A percentile compares a stretch with the other conserved stretches of the same genome.
phyloP scores from a whole-genome alignment of 805 yeast genomes.

The Zygosaccharomyces pseudorouxii region DNA sequence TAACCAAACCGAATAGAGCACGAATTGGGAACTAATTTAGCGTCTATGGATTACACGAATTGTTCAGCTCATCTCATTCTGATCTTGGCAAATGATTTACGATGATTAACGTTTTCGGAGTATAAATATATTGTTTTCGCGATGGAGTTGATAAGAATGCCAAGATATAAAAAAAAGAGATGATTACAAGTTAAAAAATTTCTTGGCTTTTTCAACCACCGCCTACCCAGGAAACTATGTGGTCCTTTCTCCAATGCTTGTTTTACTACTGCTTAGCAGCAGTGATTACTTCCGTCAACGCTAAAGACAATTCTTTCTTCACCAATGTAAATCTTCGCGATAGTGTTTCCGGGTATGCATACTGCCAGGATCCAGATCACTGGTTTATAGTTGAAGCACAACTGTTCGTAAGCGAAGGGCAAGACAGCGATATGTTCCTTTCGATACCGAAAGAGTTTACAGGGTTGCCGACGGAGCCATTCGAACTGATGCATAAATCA shows the following conservation, averaged over 20 bases:
- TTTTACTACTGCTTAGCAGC: constrained; percentile 2
- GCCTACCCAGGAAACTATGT: not conserved
- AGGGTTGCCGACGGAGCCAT: constrained; percentile 19
- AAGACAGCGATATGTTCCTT: constrained; percentile 18
- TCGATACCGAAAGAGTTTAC: constrained; percentile 25
- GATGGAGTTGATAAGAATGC: not conserved
- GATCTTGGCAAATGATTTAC: not conserved
- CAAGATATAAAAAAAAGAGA: constrained; percentile 1
- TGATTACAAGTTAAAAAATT: not conserved
- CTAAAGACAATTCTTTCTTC: constrained; percentile 17
- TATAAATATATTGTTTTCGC: constrained; percentile 2
- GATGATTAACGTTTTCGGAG: not conserved
- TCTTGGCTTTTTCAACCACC: not conserved
- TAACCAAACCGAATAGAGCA: not conserved
- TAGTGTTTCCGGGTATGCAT: constrained; percentile 18
- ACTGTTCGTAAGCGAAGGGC: constrained; percentile 21
- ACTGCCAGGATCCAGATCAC: constrained; percentile 24
- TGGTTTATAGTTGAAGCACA: constrained; percentile 30
- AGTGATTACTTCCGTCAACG: constrained; percentile 8
- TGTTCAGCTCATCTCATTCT: not conserved
- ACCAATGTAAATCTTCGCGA: constrained; percentile 22
- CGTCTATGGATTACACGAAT: no score
- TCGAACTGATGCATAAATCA: constrained; percentile 17
- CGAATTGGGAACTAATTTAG: not conserved
- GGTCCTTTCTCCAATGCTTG: not conserved